A percentile compares a stretch with the other conserved stretches of the same genome.
Conservation (phyloP, 106 monocot species). For the Dioscorea dumetorum region DNA sequence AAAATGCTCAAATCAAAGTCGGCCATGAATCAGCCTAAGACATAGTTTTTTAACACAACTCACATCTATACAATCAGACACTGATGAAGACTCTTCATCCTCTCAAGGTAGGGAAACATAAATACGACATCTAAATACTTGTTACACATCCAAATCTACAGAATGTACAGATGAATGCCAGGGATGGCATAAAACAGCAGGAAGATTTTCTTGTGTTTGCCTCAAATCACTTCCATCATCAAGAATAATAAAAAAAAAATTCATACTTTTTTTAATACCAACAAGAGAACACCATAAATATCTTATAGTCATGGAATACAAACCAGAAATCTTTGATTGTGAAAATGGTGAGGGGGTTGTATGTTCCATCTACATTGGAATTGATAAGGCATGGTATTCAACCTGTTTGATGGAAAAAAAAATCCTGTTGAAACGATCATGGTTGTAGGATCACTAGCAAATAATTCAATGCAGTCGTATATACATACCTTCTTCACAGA, state of each 20-base stretch:
- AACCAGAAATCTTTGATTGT: no score
- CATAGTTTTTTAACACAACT: not conserved
- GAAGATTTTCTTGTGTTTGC: no score
- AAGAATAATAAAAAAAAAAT: no score
- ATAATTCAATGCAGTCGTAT: not conserved
- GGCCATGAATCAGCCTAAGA: not conserved
- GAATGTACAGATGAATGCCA: slow-evolving; percentile 13
- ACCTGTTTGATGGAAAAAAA: not conserved
- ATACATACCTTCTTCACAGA: slow-evolving; percentile 68
- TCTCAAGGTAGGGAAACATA: not conserved
- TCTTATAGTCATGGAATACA: no score
- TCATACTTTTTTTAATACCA: no score
- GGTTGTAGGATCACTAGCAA: not conserved
- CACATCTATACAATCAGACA: slow-evolving; percentile 17
- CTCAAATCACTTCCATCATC: no score
- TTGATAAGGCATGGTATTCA: not conserved
- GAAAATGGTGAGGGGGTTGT: no score
- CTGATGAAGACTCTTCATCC: not conserved
- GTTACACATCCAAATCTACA: slow-evolving; percentile 15
- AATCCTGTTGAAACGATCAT: not conserved
- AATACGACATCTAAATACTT: not conserved
- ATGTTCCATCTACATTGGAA: no score
- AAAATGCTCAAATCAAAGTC: no score
- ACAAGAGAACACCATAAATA: no score
- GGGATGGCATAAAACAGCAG: not conserved